Evolutionary conservation across 495 filamentous ascomycete genomes (phyloP), one percentile per base, ranked within the genome.

Genomic region (Penicillium lagena): DNA sequence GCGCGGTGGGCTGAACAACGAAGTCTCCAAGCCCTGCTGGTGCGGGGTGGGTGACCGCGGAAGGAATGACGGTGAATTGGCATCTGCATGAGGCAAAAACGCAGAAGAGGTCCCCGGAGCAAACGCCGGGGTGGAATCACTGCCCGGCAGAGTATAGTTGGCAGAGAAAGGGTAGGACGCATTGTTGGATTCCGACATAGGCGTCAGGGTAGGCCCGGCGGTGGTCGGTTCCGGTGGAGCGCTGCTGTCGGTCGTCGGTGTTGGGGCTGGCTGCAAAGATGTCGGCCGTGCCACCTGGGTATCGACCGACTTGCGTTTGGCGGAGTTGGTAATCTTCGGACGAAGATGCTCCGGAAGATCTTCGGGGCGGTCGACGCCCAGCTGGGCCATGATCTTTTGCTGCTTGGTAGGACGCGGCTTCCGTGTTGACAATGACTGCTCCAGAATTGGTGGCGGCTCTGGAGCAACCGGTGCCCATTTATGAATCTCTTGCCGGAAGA

Each of bases 381-480:
- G 78, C 51, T 90, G 82, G 7, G 79, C 79, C 80, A 99, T 89
- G 51, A 97, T 75, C 70, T 96, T 97, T 63, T 97, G 91, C 55
- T 96, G 81, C 65, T 99, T 99, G 3, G 93, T 99, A 10, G 93
- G 93, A 8, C 93, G 82, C 30, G 94, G 94, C 63, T 99, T 99
- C 37, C 93, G 81, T n/a, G 93, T 99, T 31, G 89, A 95, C 58
- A 89, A 79, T 0, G 90, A 96, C 35, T 80, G 71, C 17, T 95
- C 86, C 8, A 96, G 72, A 22, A 88, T 78, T 43, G 90, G 89
- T 28, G 93, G 93, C 9, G 67, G 72, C 29, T 88, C 77, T 0
- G 89, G 87, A 6, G 93, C 91, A 37, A 99, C 89, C 7, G 90
- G 94, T 17, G 81, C 84, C 93, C 89, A 96, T 56, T 87, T 95